Percentiles rank a stretch among this genome's conserved stretches.
Conservation (phyloP, 2,329 filamentous ascomycete species). For the Trichoderma gracile region DNA sequence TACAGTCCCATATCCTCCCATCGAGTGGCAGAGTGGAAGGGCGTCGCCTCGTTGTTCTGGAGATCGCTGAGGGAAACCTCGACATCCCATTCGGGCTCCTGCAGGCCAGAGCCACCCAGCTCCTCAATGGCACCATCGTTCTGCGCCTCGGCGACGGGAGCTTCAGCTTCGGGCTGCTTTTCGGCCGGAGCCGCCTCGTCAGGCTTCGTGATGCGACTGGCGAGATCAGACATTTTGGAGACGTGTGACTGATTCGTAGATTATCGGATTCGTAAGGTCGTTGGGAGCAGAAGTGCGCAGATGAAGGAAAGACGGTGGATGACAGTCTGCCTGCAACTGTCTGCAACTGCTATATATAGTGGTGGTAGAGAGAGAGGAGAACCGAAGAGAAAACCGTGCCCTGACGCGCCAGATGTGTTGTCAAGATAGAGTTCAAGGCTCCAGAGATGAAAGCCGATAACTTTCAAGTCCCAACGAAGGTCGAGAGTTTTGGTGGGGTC, state of each 20-base stretch:
- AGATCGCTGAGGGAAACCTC: conserved; percentile 90
- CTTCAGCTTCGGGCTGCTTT: conserved; percentile 31
- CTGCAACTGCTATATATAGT: neutral
- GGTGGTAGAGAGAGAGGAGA: neutral
- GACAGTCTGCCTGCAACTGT: conserved; percentile 24
- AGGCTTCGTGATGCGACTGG: conserved; percentile 53
- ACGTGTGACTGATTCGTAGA: neutral
- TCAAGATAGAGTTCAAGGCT: neutral
- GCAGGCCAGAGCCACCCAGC: conserved; percentile 53
- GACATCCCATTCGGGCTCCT: conserved; percentile 81
- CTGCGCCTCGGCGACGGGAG: conserved; percentile 36
- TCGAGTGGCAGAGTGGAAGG: conserved; percentile 78
- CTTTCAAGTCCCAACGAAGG: neutral
- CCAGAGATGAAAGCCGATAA: neutral
- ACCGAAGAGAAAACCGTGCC: conserved; percentile 18
- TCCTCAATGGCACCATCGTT: conserved; percentile 41
- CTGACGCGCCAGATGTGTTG: conserved; percentile 5
- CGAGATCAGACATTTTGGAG: conserved; percentile 50
- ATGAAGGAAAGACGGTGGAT: neutral
- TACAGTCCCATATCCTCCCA: conserved; percentile 88
- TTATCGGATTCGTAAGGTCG: conserved; percentile 1
- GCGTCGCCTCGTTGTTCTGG: conserved; percentile 82
- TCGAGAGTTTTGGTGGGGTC: conserved; percentile 38
- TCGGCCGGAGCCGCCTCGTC: conserved; percentile 35
- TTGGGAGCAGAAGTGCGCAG: neutral